Percentiles rank a stretch among this genome's conserved stretches.
phyloP scores from a whole-genome alignment of 306 rosid species.

The Medicago arabica region DNA sequence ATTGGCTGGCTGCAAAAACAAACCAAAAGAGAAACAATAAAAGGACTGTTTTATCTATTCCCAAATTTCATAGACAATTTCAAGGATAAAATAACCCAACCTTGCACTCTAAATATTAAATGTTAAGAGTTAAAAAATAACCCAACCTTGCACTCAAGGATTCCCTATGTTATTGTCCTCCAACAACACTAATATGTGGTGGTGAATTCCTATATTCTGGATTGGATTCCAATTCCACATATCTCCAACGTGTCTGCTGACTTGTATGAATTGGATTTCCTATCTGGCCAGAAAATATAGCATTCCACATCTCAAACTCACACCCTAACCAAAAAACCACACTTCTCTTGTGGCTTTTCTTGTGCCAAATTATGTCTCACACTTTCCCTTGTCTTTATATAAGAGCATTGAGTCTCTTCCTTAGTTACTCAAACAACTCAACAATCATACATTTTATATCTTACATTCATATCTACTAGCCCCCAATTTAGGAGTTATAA shows the following conservation, averaged over 20 bases:
- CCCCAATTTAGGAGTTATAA: not conserved
- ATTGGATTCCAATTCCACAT: not conserved
- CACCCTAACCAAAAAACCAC: constrained; percentile 14
- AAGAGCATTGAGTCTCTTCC: not conserved
- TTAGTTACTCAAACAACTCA: not conserved
- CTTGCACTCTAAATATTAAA: not conserved
- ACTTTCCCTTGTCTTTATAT: not conserved
- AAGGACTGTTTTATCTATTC: too few relatives aligned
- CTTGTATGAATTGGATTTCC: constrained; percentile 32
- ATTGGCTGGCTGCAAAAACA: not conserved
- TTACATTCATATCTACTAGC: not conserved
- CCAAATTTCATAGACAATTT: too few relatives aligned
- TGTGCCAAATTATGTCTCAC: not conserved
- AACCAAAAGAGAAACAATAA: not conserved
- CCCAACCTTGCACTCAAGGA: constrained; percentile 3
- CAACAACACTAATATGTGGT: not conserved
- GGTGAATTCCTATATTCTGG: not conserved
- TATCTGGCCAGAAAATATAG: constrained; percentile 15
- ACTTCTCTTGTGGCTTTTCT: not conserved
- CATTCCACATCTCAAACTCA: constrained; percentile 33
- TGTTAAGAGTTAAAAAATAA: constrained; percentile 6
- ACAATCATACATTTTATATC: not conserved
- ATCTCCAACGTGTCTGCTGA: constrained; percentile 36
- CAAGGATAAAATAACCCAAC: too few relatives aligned
- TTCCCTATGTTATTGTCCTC: not conserved